A percentile compares a stretch with the other conserved stretches of the same genome.
These are phyloP conservation scores for Xylariaceae sp. DNA, from an alignment of 2,329 filamentous ascomycete genomes.

Conservation along the genomic window DNA sequence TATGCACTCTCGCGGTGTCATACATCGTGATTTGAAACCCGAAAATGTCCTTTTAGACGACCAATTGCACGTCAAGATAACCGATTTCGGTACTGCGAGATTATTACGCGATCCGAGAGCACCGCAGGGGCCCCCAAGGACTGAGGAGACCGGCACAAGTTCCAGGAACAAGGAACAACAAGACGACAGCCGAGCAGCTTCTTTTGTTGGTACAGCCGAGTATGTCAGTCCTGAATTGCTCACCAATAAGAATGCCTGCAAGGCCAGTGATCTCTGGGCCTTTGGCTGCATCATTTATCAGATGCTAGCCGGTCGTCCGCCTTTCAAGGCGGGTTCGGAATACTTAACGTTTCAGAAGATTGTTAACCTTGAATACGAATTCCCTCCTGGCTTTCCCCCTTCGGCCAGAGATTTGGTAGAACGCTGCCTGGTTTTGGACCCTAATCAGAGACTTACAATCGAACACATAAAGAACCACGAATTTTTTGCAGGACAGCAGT, in stretches of 20 bases:
- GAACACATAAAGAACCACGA: slow-evolving; percentile 96
- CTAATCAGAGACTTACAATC: slow-evolving; percentile 74
- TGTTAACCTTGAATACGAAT: slow-evolving; percentile 87
- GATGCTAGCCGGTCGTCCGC: slow-evolving; percentile 86
- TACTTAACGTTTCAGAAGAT: slow-evolving; percentile 99
- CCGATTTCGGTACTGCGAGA: slow-evolving; percentile 98
- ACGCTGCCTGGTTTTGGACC: slow-evolving; percentile 83
- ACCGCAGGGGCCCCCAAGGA: slow-evolving; percentile 37
- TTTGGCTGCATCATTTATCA: slow-evolving; percentile 99
- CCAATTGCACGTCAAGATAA: slow-evolving; percentile 97
- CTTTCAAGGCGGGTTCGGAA: slow-evolving; percentile 93
- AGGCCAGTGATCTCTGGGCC: slow-evolving; percentile 95
- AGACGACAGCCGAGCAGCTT: slow-evolving; percentile 73
- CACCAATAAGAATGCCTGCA: slow-evolving; percentile 94
- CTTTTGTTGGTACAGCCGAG: slow-evolving; percentile 95
- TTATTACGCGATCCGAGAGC: slow-evolving; percentile 61
- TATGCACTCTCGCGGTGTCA: slow-evolving; percentile 94
- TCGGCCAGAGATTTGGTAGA: slow-evolving; percentile 86
- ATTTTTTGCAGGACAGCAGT: slow-evolving; percentile 84
- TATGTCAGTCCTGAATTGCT: slow-evolving; percentile 98
- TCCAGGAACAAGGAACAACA: slow-evolving; percentile 36
- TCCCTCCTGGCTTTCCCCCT: slow-evolving; percentile 80
- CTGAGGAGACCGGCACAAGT: slow-evolving; percentile 36
- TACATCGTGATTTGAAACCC: slow-evolving; percentile 93
- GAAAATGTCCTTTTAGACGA: slow-evolving; percentile 95